Conservation (phyloP, 768 basidiomycete genomes). For the Boletellus emodensis region DNA sequence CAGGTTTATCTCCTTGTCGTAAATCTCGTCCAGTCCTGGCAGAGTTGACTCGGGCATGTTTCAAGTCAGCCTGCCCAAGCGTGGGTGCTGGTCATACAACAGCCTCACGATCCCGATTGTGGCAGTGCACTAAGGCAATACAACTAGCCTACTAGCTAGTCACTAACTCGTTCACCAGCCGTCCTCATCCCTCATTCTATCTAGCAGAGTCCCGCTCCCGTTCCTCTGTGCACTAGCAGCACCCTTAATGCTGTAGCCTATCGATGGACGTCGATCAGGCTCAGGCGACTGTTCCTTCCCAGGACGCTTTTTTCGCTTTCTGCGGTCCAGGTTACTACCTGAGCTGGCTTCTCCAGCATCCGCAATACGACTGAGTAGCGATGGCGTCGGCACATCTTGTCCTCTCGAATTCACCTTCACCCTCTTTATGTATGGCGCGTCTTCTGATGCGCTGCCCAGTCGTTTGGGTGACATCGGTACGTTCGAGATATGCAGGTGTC, state of each 20-base stretch:
- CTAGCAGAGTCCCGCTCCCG: conserved; percentile 26
- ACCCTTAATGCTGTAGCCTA: conserved; percentile 54
- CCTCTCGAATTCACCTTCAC: conserved; percentile 20
- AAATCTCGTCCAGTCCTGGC: conserved; percentile 8
- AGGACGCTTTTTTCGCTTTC: conserved; percentile 17
- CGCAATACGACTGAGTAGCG: conserved; percentile 44
- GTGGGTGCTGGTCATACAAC: not conserved
- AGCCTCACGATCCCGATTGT: conserved; percentile 1
- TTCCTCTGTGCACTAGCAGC: conserved; percentile 38
- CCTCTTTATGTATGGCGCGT: conserved; percentile 35
- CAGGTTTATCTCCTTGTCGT: conserved; percentile 17
- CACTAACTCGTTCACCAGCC: conserved; percentile 27
- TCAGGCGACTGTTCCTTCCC: conserved; percentile 24
- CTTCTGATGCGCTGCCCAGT: conserved; percentile 27
- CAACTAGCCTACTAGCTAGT: conserved; percentile 16
- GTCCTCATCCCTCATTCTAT: conserved; percentile 31
- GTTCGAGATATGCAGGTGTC: conserved; percentile 4
- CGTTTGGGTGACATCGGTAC: conserved; percentile 23
- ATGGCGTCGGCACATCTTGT: conserved; percentile 33
- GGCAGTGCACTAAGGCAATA: conserved; percentile 12
- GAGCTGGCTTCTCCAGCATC: conserved; percentile 15
- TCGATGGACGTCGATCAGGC: conserved; percentile 33
- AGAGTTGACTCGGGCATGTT: not conserved
- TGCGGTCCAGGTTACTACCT: conserved; percentile 20
- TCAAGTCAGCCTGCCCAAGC: not conserved